These are phyloP conservation scores for Setaria italica DNA, from an alignment of 202 grass and related monocot genomes.

Conservation along the genomic window DNA sequence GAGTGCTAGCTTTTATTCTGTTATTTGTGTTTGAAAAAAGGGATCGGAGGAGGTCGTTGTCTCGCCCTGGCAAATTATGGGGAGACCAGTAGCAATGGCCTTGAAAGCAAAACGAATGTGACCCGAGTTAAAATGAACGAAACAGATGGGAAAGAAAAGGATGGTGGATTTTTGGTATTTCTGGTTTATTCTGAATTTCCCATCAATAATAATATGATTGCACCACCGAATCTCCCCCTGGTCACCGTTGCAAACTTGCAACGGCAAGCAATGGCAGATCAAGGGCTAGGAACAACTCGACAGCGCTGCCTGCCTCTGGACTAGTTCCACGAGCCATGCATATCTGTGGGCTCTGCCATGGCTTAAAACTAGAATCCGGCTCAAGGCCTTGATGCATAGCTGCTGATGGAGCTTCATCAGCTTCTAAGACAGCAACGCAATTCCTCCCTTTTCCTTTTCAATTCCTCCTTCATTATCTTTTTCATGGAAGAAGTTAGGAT, in stretches of 20 bases:
- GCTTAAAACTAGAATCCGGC: too few relatives aligned
- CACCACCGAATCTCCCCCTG: background rate
- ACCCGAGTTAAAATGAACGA: background rate
- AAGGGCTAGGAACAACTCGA: too few relatives aligned
- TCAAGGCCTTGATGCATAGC: too few relatives aligned
- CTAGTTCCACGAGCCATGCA: too few relatives aligned
- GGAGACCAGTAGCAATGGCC: background rate
- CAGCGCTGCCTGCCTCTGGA: too few relatives aligned
- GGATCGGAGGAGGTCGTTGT: background rate
- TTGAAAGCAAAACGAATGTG: conserved; percentile 23
- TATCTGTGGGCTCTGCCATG: too few relatives aligned
- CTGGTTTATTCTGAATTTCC: background rate
- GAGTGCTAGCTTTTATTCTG: background rate
- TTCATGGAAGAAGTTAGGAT: too few relatives aligned
- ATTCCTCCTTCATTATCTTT: too few relatives aligned
- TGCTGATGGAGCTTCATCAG: too few relatives aligned
- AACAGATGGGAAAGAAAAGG: background rate
- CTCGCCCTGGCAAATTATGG: background rate
- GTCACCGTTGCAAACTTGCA: background rate
- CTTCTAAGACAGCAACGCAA: too few relatives aligned
- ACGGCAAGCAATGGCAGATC: too few relatives aligned
- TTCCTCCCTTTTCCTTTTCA: too few relatives aligned
- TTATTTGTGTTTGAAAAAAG: background rate
- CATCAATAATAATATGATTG: background rate
- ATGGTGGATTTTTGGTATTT: background rate